Evolutionary conservation across 78 protist genomes (phyloP), one percentile per base, ranked within the genome.

Genomic region (Dictyostelium firmibasis): DNA sequence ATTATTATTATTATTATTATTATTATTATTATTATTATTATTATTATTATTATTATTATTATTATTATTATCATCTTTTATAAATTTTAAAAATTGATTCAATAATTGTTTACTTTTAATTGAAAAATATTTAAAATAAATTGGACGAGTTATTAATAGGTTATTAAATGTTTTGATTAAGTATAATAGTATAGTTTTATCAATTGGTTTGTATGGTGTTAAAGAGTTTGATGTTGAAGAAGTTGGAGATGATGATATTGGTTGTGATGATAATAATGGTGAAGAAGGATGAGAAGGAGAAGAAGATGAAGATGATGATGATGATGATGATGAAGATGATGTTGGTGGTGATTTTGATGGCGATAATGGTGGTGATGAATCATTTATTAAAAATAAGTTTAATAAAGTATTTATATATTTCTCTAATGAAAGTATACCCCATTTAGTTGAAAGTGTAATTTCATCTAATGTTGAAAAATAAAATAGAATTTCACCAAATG

Each of bases 381-480:
- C 75, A 67, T 27, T 27, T 67, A 29, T 27, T 67, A 67, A 67
- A 67, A 67, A 67, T 67, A 27, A 29, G 27, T 67, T 67, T 67
- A 67, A 67, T 27, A 67, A 67, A 23, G 75, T 67, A 11, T 67
- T 67, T 25, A 67, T 67, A 67, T 67, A 67, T 67, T 67, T 67
- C 31, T 67, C 75, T 29, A 67, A 72, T 72, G 79, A 31, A 16
- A 6, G 44, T 27, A 33, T 72, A 72, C 79, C 79, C 44, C 75
- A 67, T 67, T 67, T 67, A 27, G 23, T 67, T 27, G 31, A 29
- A 27, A 67, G 35, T 67, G 35, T 67, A 27, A 67, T 67, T 67
- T 33, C 44, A 72, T 72, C 79, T 11, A 72, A 72, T 72, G 79
- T 72, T 33, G 79, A 72, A 72, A 72, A 72, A 33, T 72, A 33